A percentile compares a stretch with the other conserved stretches of the same genome.
These are phyloP conservation scores for Berkeleyomyces rouxiae DNA, from an alignment of 2,329 filamentous ascomycete species.

Conservation along the genomic window DNA sequence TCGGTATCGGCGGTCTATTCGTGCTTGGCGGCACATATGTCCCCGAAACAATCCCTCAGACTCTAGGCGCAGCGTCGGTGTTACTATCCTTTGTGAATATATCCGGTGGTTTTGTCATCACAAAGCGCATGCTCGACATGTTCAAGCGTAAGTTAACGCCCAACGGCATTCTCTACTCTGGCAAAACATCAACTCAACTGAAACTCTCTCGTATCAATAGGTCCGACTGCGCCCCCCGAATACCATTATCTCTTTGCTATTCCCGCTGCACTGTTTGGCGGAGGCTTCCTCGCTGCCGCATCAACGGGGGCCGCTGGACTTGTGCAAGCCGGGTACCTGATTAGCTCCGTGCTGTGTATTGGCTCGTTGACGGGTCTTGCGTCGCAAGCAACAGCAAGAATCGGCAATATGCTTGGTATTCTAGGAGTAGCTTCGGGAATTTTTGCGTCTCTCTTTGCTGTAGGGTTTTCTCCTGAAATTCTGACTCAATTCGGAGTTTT, in stretches of 20 bases:
- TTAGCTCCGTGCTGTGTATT: slow-evolving; percentile 73
- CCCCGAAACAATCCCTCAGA: slow-evolving; percentile 63
- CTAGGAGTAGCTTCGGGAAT: slow-evolving; percentile 73
- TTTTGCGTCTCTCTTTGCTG: slow-evolving; percentile 63
- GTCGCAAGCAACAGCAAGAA: slow-evolving; percentile 65
- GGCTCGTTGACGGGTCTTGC: slow-evolving; percentile 67
- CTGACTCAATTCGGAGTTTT: slow-evolving; percentile 65
- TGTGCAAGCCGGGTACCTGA: slow-evolving; percentile 74
- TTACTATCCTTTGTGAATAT: slow-evolving; percentile 78
- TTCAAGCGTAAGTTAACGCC: slow-evolving; percentile 44
- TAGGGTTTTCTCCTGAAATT: slow-evolving; percentile 63
- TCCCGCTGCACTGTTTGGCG: slow-evolving; percentile 60
- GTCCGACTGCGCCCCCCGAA: slow-evolving; percentile 70
- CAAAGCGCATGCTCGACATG: slow-evolving; percentile 88
- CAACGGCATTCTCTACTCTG: neutral
- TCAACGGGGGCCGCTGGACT: slow-evolving; percentile 69
- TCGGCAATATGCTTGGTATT: slow-evolving; percentile 75
- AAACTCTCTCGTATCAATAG: slow-evolving; percentile 19
- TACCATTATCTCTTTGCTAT: slow-evolving; percentile 78
- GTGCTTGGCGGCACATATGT: slow-evolving; percentile 70
- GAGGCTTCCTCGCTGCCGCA: slow-evolving; percentile 64
- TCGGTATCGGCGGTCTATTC: slow-evolving; percentile 75
- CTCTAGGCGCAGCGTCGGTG: slow-evolving; percentile 63
- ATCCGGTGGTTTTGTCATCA: slow-evolving; percentile 77
- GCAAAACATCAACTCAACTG: neutral